Conservation (phyloP, 148 eudicot species). For the Fallopia convolvulus region DNA sequence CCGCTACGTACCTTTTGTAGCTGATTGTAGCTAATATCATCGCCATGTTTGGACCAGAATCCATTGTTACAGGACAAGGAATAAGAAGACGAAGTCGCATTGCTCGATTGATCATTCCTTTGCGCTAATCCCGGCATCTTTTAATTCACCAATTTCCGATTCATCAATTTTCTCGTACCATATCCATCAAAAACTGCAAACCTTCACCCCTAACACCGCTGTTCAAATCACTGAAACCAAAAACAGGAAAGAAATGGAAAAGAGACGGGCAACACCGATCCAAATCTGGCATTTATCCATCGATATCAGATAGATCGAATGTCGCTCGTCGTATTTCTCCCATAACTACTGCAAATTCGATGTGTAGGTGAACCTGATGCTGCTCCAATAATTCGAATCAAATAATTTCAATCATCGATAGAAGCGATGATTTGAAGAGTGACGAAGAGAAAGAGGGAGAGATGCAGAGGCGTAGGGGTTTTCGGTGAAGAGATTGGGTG, state of each 20-base stretch:
- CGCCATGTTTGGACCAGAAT: constrained; percentile 80
- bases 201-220: neutral
- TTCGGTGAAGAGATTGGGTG: constrained; percentile 52
- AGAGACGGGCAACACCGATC: neutral
- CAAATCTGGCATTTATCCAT: constrained; percentile 3
- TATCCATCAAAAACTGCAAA: neutral
- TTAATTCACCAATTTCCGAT: constrained; percentile 24
- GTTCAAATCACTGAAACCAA: constrained; percentile 6
- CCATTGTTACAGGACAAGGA: constrained; percentile 38
- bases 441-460: constrained; percentile 3
- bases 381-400: neutral
- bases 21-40: constrained; percentile 68
- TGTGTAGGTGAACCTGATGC: neutral
- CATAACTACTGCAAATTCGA: neutral
- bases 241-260: constrained; percentile 9
- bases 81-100: constrained; percentile 33
- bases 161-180: constrained; percentile 20
- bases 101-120: constrained; percentile 37
- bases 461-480: constrained; percentile 36
- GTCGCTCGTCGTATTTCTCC: neutral
- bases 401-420: constrained; percentile 9
- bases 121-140: constrained; percentile 72
- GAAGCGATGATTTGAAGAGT: constrained; percentile 4
- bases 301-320: constrained; percentile 3
- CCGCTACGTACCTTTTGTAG: constrained; percentile 62